Percentiles rank a stretch among this genome's conserved stretches.
These are phyloP conservation scores for Trifolium fragiferum DNA, from an alignment of 306 rosid species.

Conservation along the genomic window DNA sequence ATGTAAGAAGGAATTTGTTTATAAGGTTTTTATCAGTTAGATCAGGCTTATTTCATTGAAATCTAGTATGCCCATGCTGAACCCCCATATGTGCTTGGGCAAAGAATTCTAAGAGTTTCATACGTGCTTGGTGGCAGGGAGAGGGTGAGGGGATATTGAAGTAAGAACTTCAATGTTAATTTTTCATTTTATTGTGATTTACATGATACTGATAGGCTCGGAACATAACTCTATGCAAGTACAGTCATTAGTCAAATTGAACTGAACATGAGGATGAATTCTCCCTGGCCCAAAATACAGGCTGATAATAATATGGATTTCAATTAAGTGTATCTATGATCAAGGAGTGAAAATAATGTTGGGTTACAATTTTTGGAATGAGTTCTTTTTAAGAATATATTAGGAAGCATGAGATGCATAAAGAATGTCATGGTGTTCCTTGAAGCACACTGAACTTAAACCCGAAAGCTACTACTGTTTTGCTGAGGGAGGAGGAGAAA, in stretches of 20 bases:
- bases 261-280: slow-evolving; percentile 13
- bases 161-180: not conserved
- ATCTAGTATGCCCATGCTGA: slow-evolving; percentile 11
- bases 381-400: not conserved
- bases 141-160: not conserved
- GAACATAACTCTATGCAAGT: not conserved
- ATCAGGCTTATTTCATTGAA: not conserved
- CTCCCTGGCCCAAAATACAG: slow-evolving; percentile 14
- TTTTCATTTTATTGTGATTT: not conserved
- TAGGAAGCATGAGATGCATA: slow-evolving; percentile 20
- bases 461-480: not conserved
- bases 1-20: not conserved
- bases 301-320: not conserved
- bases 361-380: not conserved
- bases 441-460: not conserved
- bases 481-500: not conserved
- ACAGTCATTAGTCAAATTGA: not conserved
- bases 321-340: not conserved
- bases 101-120: slow-evolving; percentile 1
- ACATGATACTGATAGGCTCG: not conserved
- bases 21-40: slow-evolving; percentile 9
- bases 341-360: not conserved
- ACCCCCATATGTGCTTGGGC: not conserved
- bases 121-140: not conserved
- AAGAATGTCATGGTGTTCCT: slow-evolving; percentile 5